Base-by-base conservation (phyloP, 441 rosid species). In the Euphorbia schlechtendalii region DNA sequence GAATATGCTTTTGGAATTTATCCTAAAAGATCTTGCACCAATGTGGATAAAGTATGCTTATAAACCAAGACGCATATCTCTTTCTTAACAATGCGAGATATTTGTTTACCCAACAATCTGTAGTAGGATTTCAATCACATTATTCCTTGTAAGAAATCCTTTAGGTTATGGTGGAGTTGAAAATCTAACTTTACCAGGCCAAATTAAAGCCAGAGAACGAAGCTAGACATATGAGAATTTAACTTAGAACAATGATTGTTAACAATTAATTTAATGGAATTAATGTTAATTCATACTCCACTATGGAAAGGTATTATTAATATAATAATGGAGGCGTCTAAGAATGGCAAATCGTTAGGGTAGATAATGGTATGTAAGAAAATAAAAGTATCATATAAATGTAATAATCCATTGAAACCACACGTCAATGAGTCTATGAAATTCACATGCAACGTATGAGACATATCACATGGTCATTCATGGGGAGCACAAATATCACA, bases 401-500 rank as follows among this genome's bases (percentile, higher is more conserved):
- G 41, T 52, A 63, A 64, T 41, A 38, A 38, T 11, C 41, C 41
- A 38, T 38, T 34, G 49, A 64, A 51, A 71, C 56, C 25, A 58
- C n/a, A 64, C 74, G 72, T 71, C 62, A 38, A 61, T 71, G 59
- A 57, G 67, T 55, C 52, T 61, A 61, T 45, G 56, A 69, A 65
- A 61, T 2, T 69, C 78, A 67, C 78, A 69, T 71, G 82, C 76
- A 76, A 67, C 69, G 76, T 66, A 66, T 72, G 76, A 46, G 51
- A 46, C 62, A 52, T 69, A 61, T 68, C 78, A 76, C 82, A 76
- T 74, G 76, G 76, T 41, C 81, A 82, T 74, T 76, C 82, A 81
- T 82, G 74, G 89, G 89, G 85, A 76, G 86, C 89, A 81, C 69
- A 73, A 73, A 68, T 69, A 82, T 79, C 85, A 30, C 60, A 78